Base-by-base conservation (phyloP, 345 rosid genomes). In the Barbarea vulgaris region DNA sequence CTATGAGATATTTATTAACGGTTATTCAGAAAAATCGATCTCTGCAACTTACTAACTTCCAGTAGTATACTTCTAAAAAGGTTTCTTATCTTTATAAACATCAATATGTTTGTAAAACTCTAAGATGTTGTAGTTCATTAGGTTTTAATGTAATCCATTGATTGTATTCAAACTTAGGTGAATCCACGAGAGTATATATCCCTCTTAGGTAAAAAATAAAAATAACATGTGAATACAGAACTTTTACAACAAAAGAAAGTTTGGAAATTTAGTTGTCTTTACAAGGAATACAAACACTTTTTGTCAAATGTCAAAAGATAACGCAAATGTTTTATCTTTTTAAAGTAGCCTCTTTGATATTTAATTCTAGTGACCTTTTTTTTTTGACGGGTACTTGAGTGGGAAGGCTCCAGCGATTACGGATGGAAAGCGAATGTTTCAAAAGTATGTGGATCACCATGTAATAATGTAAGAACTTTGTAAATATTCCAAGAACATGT, bases 251-350 rank as follows among this genome's bases (percentile, higher is more conserved):
- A 47, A 48, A 9, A 47, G 1, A 17, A 14, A 22, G 34, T 15
- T 21, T 31, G 27, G n/a, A 47, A 74, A 34, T 24, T 0, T n/a
- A 37, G 25, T 51, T 75, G 47, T 75, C 74, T 67, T 21, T 67
- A 36, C 8, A 51, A 67, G 60, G 67, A 67, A 27, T 4, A 21
- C 53, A 75, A 39, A 60, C 6, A 59, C 63, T 50, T 67, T 67
- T 55, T 64, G 17, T 67, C 67, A 46, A 75, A 30, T 76, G 74
- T 76, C 79, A 76, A 76, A 76, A 76, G 79, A 68, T 25, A 76
- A 68, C 74, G 74, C 64, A 68, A n/a, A 73, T 59, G 47, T 50
- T 75, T 50, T 28, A 50, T 28, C 67, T 75, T 75, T 28, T 5
- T 60, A 67, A 75, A 67, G 33, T 3, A 36, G 36, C 14, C 2